phyloP scores from a whole-genome alignment of 2,329 filamentous ascomycete species.

The Talaromyces islandicus region DNA sequence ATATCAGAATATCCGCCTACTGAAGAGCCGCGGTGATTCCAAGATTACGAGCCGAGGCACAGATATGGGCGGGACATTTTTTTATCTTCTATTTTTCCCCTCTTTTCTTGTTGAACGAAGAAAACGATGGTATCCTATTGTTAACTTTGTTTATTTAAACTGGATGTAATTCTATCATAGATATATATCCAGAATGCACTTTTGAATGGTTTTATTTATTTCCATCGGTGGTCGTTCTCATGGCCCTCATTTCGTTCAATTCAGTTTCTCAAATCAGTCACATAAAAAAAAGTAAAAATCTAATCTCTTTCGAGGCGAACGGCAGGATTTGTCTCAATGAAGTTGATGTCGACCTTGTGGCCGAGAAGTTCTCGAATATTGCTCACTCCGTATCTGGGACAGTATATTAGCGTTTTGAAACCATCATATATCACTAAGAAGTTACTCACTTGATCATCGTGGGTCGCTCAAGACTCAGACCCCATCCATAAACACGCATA shows the following conservation, averaged over 20 bases:
- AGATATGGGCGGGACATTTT: conserved; percentile 61
- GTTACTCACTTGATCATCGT: conserved; percentile 89
- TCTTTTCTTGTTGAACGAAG: background rate
- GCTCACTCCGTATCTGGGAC: conserved; percentile 59
- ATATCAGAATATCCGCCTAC: conserved; percentile 40
- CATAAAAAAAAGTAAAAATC: conserved; percentile 2
- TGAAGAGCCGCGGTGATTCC: conserved; percentile 57
- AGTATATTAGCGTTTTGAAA: conserved; percentile 1
- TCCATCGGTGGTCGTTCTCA: background rate
- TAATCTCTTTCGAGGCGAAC: conserved; percentile 84
- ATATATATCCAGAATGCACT: background rate
- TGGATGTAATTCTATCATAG: background rate
- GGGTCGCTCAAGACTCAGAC: conserved; percentile 82
- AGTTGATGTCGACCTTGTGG: conserved; percentile 90
- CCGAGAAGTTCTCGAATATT: conserved; percentile 91
- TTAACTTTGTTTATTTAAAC: background rate
- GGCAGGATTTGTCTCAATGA: conserved; percentile 86
- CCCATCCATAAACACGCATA: conserved; percentile 91
- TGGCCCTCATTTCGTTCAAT: conserved; percentile 14
- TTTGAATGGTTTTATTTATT: background rate
- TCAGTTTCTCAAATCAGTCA: conserved; percentile 9
- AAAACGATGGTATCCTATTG: background rate
- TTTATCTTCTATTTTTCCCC: no score
- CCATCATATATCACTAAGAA: background rate
- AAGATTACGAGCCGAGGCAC: conserved; percentile 56